Evolutionary conservation across 2,329 filamentous ascomycete species (phyloP), one percentile per base, ranked within the genome.

Genomic region (Davidsoniella australis): DNA sequence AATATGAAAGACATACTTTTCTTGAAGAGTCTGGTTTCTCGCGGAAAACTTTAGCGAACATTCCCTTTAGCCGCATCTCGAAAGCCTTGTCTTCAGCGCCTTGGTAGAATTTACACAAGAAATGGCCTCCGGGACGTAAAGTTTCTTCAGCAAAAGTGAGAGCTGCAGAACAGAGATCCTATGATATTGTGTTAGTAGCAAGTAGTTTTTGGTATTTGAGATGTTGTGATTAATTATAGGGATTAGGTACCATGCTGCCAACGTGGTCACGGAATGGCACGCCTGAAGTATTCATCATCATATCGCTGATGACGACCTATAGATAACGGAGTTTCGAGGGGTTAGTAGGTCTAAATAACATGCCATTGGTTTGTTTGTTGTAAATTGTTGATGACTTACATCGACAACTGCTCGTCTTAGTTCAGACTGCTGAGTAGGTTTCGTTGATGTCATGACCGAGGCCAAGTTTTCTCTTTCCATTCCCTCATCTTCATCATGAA

Each of bases 271-370:
- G 78, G 61, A 94, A 91, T 17, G 66, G 66, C 59, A 85, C 82
- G 50, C 91, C 91, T 67, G 84, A 94, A 58, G 89, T 95, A 66
- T 98, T 98, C 87, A 95, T 94, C 82, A 98, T 82, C 91, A 98
- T 98, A 75, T 98, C 91, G 78, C 86, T 94, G 62, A 98, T 70
- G 62, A 98, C 85, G 61, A 98, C 77, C 73, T 78, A 54, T 24
- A 44, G 29, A 33, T 33, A 33, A 33, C 29, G 2, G 1, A 33
- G 3, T 9, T 9, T 33, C 29, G 6, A 14, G 23, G 5, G 20
- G 16, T 47, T 37, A 42, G 9, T 26, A 39, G 20, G n/a, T 18
- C 29, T 2, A 20, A 41, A 18, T 10, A 29, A 33, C 29, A 12
- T 14, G 12, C 16, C 14, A 45, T 8, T 29, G 29, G n/a, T 7